Conservation (phyloP, 768 basidiomycete species). For the Boletus pseudopeckii region DNA sequence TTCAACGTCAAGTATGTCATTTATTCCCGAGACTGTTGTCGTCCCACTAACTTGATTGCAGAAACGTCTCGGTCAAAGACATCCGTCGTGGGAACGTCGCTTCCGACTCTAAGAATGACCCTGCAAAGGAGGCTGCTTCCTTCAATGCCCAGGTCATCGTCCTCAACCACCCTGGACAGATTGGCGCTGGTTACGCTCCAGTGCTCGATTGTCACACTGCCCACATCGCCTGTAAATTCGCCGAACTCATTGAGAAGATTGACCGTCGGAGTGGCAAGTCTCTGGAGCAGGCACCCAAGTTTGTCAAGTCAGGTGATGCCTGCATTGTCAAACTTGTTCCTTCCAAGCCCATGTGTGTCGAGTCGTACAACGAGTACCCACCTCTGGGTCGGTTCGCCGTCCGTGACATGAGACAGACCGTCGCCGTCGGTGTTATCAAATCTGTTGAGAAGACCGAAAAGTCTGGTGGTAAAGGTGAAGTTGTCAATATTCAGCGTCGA, state of each 20-base stretch:
- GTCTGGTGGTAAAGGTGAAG: conserved; percentile 76
- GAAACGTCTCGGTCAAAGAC: conserved; percentile 99
- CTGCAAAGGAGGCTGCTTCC: conserved; percentile 97
- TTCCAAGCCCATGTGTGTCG: conserved; percentile 93
- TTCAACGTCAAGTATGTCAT: conserved; percentile 91
- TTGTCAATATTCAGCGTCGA: conserved; percentile 2
- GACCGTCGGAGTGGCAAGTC: conserved; percentile 97
- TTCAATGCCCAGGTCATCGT: conserved; percentile 99
- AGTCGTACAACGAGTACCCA: conserved; percentile 96
- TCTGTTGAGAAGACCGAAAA: conserved; percentile 94
- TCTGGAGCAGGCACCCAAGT: conserved; percentile 86
- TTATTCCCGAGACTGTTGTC: not conserved
- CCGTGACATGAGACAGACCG: conserved; percentile 99
- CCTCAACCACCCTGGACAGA: conserved; percentile 99
- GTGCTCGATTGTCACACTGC: conserved; percentile 99
- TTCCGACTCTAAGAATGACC: conserved; percentile 99
- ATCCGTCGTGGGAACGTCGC: conserved; percentile 99
- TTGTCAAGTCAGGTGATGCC: conserved; percentile 99
- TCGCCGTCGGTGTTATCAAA: conserved; percentile 99
- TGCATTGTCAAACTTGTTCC: conserved; percentile 98
- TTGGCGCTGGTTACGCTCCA: conserved; percentile 97
- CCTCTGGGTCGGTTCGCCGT: conserved; percentile 99
- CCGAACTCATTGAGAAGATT: conserved; percentile 98
- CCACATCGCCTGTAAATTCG: conserved; percentile 99
- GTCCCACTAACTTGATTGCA: conserved; percentile 29